Evolutionary conservation across 805 yeast genomes (phyloP).

Genomic region (Ogataea pilisensis): DNA sequence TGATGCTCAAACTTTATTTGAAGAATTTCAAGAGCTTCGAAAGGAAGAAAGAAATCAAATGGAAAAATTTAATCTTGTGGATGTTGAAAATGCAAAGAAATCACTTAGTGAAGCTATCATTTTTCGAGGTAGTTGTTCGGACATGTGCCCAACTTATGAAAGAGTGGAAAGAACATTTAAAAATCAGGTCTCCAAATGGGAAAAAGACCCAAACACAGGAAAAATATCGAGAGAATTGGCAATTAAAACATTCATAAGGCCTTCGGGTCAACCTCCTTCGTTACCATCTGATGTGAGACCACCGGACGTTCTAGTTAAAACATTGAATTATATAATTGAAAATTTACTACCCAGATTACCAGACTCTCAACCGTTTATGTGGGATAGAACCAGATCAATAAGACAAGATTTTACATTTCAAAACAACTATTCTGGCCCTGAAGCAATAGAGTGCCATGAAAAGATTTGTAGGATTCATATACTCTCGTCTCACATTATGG

Average conservation of each 20-base stretch:
- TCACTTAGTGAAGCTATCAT: conserved; percentile 82
- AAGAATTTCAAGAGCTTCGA: conserved; percentile 67
- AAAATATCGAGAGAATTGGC: conserved; percentile 59
- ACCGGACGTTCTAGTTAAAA: conserved; percentile 63
- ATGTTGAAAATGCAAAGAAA: conserved; percentile 77
- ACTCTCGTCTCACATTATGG: conserved; percentile 79
- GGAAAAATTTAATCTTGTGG: conserved; percentile 82
- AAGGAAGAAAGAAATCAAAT: conserved; percentile 70
- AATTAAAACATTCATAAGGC: conserved; percentile 89
- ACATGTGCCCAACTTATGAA: conserved; percentile 95
- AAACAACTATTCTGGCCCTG: conserved; percentile 89
- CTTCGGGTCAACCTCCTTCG: conserved; percentile 98
- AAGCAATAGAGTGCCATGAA: conserved; percentile 90
- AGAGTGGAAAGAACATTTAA: conserved; percentile 83
- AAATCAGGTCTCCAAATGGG: conserved; percentile 77
- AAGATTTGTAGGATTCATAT: conserved; percentile 86
- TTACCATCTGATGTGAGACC: conserved; percentile 97
- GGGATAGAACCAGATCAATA: conserved; percentile 97
- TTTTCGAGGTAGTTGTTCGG: conserved; percentile 83
- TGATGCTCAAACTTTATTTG: conserved; percentile 71
- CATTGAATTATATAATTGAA: conserved; percentile 69
- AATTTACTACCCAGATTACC: conserved; percentile 66
- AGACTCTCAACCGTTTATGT: conserved; percentile 80
- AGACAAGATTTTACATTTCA: conserved; percentile 97
- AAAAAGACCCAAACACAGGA: conserved; percentile 59